Base-by-base conservation (phyloP, 2,329 filamentous ascomycete species). In the Ophioceras dolichostomum region DNA sequence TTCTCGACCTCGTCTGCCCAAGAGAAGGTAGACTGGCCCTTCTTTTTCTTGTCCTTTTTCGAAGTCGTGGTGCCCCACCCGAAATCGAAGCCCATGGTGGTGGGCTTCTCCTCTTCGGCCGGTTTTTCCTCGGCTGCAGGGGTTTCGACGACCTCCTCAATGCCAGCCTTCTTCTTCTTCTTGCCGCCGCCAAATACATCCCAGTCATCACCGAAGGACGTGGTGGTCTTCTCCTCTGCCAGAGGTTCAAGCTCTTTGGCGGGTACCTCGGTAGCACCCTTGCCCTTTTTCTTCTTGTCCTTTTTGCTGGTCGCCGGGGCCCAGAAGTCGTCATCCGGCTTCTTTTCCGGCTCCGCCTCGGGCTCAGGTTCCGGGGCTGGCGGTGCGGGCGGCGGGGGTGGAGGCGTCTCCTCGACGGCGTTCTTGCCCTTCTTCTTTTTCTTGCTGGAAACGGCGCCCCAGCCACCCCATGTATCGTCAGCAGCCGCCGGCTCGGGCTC, bases 381-480 rank as follows among this genome's bases (percentile, higher is more conserved):
- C 28, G 46, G 48, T 13, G 38, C 44, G 21, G 46, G 36, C 70
- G n/a, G 59, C 53, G 40, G 68, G 61, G 9, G 49, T 53, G 2
- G 57, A 28, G n/a, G 26, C 9, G 49, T 45, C 17, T 51, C 47
- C 40, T 53, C 45, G 31, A 46, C 42, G 14, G 50, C 52, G 32
- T 49, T 51, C 38, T 52, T 59, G 43, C 34, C 24, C 19, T 59
- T 56, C 41, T 57, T 62, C 43, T 61, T 64, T 45, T 58, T 67
- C 45, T 56, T 58, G 8, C 48, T 47, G 3, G 50, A n/a, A n/a
- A n/a, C 49, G 39, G 62, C 56, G 39, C 58, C 43, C 45, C 22
- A 26, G 22, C 8, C 22, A 34, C 56, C 57, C 70, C 70, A 73
- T n/a, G 68, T 59, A 43, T 66, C 70, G 16, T 62, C 56, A 34